phyloP scores from a whole-genome alignment of 345 rosid species.

The Sisymbrium irio region DNA sequence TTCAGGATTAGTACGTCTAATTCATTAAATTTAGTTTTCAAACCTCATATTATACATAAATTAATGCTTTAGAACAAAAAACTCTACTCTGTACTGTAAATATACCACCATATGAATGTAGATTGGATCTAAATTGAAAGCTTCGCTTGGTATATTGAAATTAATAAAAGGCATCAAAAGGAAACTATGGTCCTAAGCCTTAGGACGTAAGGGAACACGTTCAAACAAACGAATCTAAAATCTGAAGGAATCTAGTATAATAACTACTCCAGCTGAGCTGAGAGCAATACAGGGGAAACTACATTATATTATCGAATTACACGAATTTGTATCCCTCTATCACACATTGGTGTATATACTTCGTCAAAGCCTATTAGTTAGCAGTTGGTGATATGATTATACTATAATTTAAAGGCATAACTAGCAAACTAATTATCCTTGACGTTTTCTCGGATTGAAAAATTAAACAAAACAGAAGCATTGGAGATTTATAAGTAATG shows the following conservation, averaged over 20 bases:
- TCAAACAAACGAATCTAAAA: neutral
- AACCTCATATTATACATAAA: no score
- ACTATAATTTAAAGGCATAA: neutral
- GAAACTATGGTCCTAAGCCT: neutral
- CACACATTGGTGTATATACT: neutral
- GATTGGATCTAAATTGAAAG: neutral
- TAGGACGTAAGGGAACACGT: neutral
- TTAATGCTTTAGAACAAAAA: no score
- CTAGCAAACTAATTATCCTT: neutral
- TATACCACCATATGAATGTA: neutral
- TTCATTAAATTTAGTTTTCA: neutral
- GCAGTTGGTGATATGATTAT: neutral
- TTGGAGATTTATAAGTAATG: no score
- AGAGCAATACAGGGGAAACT: neutral
- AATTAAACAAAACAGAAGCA: neutral
- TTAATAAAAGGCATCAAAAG: no score
- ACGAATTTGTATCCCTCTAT: neutral
- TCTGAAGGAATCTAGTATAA: neutral
- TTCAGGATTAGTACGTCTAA: neutral
- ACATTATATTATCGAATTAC: neutral
- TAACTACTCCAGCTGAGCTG: constrained; percentile 13
- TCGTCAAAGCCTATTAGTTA: neutral
- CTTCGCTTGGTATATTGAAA: neutral
- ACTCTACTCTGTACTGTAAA: neutral
- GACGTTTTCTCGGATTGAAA: neutral